phyloP scores from a whole-genome alignment of 73 alveolate species.

The Breviolum minutum region DNA sequence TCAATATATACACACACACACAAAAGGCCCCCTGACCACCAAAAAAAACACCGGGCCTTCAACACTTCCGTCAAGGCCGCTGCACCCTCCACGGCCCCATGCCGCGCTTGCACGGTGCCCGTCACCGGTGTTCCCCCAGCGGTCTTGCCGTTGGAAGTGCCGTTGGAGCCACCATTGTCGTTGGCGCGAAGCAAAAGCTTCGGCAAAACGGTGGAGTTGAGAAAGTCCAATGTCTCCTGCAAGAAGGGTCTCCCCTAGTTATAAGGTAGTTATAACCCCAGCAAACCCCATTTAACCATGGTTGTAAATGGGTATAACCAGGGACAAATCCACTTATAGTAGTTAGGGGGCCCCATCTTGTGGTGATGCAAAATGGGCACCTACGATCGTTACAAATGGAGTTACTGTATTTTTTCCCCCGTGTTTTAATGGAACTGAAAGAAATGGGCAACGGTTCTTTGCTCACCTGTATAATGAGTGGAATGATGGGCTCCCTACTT shows the following conservation, averaged over 20 bases:
- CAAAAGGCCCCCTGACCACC: not conserved
- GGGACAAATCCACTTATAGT: no score
- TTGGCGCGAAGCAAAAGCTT: constrained; percentile 19
- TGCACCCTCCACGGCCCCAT: constrained; percentile 90
- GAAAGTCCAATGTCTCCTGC: constrained; percentile 45
- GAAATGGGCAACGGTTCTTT: no score
- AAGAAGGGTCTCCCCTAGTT: not conserved
- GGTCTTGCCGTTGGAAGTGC: not conserved
- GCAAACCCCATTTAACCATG: no score
- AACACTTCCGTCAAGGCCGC: constrained; percentile 42
- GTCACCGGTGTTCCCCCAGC: not conserved
- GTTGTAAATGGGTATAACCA: no score
- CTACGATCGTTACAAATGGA: no score
- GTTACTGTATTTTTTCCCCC: no score
- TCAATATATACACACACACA: not conserved
- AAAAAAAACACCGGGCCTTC: constrained; percentile 9
- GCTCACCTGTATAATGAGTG: no score
- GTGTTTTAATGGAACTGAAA: no score
- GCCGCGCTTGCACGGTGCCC: constrained; percentile 80
- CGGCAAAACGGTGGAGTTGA: constrained; percentile 54
- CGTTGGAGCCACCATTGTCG: not conserved
- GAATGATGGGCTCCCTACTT: no score
- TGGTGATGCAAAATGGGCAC: no score
- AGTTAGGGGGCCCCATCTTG: no score
- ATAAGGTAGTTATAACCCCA: not conserved